Conservation (phyloP, 164 flowering plant genomes). For the Nelumbo lutea region DNA sequence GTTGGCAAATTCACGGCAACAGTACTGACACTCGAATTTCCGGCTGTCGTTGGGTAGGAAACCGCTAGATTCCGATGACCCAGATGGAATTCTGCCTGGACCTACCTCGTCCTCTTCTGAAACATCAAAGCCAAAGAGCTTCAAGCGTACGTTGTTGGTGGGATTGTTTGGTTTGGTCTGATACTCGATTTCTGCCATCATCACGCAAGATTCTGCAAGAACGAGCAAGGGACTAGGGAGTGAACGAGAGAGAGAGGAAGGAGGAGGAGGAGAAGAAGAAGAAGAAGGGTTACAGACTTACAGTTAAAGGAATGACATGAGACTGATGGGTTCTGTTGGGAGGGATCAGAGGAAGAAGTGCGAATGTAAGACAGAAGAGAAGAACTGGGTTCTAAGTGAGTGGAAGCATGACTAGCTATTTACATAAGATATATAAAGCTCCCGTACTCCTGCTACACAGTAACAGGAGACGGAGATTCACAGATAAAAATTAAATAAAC, state of each 20-base stretch:
- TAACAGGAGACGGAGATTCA: background rate
- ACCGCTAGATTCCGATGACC: slow-evolving; percentile 23
- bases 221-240: background rate
- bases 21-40: slow-evolving; percentile 71
- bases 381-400: background rate
- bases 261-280: background rate
- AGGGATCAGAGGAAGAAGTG: background rate
- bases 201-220: background rate
- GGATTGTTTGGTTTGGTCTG: background rate
- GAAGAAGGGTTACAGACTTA: background rate
- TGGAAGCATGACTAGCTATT: too few species aligned
- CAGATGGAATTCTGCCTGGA: slow-evolving; percentile 14
- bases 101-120: slow-evolving; percentile 29
- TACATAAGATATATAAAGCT: background rate
- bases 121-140: slow-evolving; percentile 47
- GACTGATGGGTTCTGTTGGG: background rate
- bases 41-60: slow-evolving; percentile 25
- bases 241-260: background rate
- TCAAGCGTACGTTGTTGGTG: slow-evolving; percentile 19
- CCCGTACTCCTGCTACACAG: background rate
- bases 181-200: background rate
- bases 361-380: background rate
- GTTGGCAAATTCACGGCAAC: slow-evolving; percentile 58
- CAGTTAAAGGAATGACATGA: background rate
- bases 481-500: background rate